Base-by-base conservation (phyloP, 108 stramenopile species). In the Cylindrotheca closterium region DNA sequence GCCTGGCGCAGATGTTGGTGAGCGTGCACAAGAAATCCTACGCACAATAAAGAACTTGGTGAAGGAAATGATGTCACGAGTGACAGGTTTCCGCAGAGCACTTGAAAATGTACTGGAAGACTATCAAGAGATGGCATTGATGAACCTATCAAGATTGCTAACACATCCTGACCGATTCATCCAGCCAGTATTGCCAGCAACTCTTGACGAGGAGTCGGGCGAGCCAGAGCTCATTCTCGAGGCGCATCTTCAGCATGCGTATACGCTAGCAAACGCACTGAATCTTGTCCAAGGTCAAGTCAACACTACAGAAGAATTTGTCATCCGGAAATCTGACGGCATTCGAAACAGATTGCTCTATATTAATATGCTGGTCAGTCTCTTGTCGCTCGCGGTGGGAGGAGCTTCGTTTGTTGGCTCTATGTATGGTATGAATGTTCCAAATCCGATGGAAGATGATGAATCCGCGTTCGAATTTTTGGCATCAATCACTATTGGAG, bases 191-290 rank as follows among this genome's bases (percentile, higher is more conserved):
- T 61, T 85, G 7, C 54, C 58, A 29, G 80, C 82, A 55, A 67
- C 91, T 15, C 61, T 95, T 28, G 74, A 89, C 49, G 91, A 92
- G 65, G 91, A 92, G 70, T 83, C 85, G 21, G 94, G 92, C 58
- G 94, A 95, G 62, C 89, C 91, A 1, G 94, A 95, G 60, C 63
- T 92, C 21, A 86, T 95, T 10, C 52, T 95, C 58, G 94, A 95
- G 62, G 78, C 87, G 8, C 81, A 90, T 57, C 52, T 90, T 34
- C 91, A 95, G 74, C 85, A 79, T 25, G 81, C 81, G 15, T 60
- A 79, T 47, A 82, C 83, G 31, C 50, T 70, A 4, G 74, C 76
- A 23, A 95, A 95, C 51, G 71, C 77, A 23, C 47, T 95, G 27
- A 78, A 76, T 37, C 60, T 95, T 30, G 61, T 95, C 21, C 75